Evolutionary conservation across 257 asterid genomes (phyloP).

Genomic region (Petunia axillaris): DNA sequence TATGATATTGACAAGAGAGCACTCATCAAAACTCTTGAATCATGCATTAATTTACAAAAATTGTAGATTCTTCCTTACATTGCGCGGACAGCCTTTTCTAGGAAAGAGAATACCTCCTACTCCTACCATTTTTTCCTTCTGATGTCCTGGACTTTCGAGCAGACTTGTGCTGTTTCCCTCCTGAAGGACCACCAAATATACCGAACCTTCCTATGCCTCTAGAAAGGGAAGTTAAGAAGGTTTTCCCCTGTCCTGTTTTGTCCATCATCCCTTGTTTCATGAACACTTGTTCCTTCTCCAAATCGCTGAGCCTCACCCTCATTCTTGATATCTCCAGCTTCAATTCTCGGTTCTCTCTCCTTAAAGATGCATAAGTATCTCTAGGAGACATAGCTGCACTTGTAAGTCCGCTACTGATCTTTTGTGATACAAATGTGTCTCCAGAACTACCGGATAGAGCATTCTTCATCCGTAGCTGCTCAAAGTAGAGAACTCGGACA

Average conservation of each 20-base stretch:
- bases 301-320: constrained; percentile 66
- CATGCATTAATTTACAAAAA: not conserved
- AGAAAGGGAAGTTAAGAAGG: constrained; percentile 59
- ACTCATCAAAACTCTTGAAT: not conserved
- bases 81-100: not conserved
- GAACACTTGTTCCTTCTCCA: constrained; percentile 65
- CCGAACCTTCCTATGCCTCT: constrained; percentile 62
- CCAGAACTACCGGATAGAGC: constrained; percentile 51
- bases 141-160: constrained; percentile 44
- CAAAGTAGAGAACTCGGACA: constrained; percentile 58
- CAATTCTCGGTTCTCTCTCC: constrained; percentile 67
- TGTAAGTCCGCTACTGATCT: constrained; percentile 58
- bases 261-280: constrained; percentile 77
- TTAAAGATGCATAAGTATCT: constrained; percentile 59
- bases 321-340: constrained; percentile 74
- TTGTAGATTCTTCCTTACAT: not conserved
- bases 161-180: constrained; percentile 45
- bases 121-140: constrained; percentile 42
- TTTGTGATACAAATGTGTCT: constrained; percentile 51
- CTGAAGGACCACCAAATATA: constrained; percentile 49
- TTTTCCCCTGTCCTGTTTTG: constrained; percentile 53
- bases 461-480: constrained; percentile 61
- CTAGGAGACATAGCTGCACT: constrained; percentile 66
- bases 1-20: not conserved
- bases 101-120: constrained; percentile 50